phyloP scores from a whole-genome alignment of 441 rosid genomes.

The Erysimum cheiri region DNA sequence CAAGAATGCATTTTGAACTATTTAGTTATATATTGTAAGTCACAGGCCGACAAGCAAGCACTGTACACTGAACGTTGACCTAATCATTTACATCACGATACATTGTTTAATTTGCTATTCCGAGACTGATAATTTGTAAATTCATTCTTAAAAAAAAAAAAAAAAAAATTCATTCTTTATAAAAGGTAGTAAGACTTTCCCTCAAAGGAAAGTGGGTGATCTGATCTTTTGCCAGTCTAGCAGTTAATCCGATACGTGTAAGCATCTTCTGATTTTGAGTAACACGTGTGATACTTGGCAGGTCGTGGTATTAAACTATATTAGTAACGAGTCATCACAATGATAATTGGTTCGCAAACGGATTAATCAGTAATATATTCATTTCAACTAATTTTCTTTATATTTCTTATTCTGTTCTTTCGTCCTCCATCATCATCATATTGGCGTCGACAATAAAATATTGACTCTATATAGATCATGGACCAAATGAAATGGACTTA shows the following conservation, averaged over 20 bases:
- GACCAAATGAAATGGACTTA: constrained; percentile 5
- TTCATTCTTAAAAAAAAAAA: too few relatives aligned
- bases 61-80: constrained; percentile 29
- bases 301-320: constrained; percentile 29
- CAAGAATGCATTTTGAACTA: too few relatives aligned
- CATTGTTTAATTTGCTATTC: constrained; percentile 25
- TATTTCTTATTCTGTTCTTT: not conserved
- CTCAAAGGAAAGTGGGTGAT: constrained; percentile 27
- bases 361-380: constrained; percentile 1
- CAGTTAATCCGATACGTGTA: constrained; percentile 32
- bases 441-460: not conserved
- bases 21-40: not conserved
- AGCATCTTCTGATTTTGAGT: constrained; percentile 13
- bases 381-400: not conserved
- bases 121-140: constrained; percentile 16
- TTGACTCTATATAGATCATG: not conserved
- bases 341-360: not conserved
- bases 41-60: not conserved
- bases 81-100: constrained; percentile 19
- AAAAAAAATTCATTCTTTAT: too few relatives aligned
- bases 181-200: constrained; percentile 30
- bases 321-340: constrained; percentile 14
- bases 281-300: constrained; percentile 24
- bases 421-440: constrained; percentile 1
- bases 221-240: constrained; percentile 35